Evolutionary conservation across 2,329 filamentous ascomycete genomes (phyloP).

Genomic region (Helotiales sp.): DNA sequence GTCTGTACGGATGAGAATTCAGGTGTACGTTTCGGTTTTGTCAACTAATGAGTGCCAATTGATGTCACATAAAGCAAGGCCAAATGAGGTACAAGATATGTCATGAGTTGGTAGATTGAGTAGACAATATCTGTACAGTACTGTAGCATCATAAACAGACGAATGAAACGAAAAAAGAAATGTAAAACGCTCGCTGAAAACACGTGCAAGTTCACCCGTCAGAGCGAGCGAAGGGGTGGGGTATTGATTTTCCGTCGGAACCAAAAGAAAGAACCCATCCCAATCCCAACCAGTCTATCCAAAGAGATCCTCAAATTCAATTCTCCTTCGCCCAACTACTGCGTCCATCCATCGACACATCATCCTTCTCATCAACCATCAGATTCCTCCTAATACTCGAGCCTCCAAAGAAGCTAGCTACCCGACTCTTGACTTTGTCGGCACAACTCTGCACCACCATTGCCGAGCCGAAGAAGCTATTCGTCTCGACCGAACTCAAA

Average conservation of each 20-base stretch:
- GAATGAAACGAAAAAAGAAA: not conserved
- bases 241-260: not conserved
- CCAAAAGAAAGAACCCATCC: not conserved
- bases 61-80: too few relatives aligned
- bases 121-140: not conserved
- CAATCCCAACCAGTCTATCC: not conserved
- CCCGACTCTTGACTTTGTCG: slow-evolving; percentile 10
- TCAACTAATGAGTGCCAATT: too few relatives aligned
- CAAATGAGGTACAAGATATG: too few relatives aligned
- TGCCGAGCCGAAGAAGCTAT: not conserved
- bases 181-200: not conserved
- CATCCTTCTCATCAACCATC: slow-evolving; percentile 19
- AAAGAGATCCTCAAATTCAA: not conserved
- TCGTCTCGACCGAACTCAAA: slow-evolving; percentile 9
- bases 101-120: too few relatives aligned
- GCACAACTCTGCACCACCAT: slow-evolving; percentile 15
- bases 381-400: not conserved
- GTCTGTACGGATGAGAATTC: too few relatives aligned
- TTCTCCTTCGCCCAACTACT: not conserved
- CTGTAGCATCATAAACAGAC: not conserved
- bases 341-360: not conserved
- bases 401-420: not conserved
- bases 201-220: not conserved
- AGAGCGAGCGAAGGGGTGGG: not conserved
- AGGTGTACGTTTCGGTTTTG: too few relatives aligned